Base-by-base conservation (phyloP, 305 asterid genomes). In the Petunia hybrid region DNA sequence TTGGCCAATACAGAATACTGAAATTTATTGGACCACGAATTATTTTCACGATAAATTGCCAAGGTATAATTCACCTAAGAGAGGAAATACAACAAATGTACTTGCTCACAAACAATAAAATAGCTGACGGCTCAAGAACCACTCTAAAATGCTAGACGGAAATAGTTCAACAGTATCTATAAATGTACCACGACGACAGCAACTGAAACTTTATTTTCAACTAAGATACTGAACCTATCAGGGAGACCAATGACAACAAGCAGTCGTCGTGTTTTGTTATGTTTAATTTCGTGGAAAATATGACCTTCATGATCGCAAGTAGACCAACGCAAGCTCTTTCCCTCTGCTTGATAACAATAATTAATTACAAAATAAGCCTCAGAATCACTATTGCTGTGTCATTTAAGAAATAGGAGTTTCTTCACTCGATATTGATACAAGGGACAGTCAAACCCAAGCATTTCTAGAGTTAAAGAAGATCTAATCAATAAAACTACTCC, bases 1-100 rank as follows among this genome's bases (percentile, higher is more conserved):
- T 85, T 82, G 80, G 97, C 95, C 86, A 94, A 92, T 71, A 80
- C 93, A 79, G 98, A 90, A 84, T 97, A 97, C 98, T 97, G 94
- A 89, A 85, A 59, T 76, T 41, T 76, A 57, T 60, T 69, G 76
- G 48, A 74, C 79, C 65, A 42, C 5, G 48, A 68, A 80, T 51
- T 42, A 42, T 55, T 80, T 41, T 80, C 45, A 66, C 43, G 31
- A 45, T 36, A 46, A 59, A 67, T 51, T 74, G 1, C 65, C 63
- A 74, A 3, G 2, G 10, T 65, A 67, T 70, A 63, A 48, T 81
- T 64, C 51, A 82, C 10, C 39, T 51, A 38, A 45, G 70, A 80
- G 16, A 6, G 57, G 63, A 38, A 57, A 53, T 67, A 22, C 71
- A 16, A 48, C 55, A 55, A 14, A 74, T 38, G 13, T 6, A 74